Percentiles rank a stretch among this genome's conserved stretches.
Evolutionary conservation across 140 eudicot species (phyloP).

Genomic region (Oenanthe javanica): DNA sequence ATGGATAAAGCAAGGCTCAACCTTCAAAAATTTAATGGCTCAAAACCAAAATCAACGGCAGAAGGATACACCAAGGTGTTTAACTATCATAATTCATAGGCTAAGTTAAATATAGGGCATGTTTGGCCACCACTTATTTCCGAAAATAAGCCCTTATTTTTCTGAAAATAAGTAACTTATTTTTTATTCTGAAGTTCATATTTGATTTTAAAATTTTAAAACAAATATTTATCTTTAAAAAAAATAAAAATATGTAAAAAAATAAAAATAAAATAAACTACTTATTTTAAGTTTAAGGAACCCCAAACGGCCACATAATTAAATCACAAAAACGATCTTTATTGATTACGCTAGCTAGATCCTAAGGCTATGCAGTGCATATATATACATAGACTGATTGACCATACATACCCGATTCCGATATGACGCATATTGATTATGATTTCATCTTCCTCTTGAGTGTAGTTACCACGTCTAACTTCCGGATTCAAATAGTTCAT

Average conservation of each 20-base stretch:
- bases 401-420: not conserved
- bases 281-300: too few relatives aligned
- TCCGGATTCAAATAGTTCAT: slow-evolving; percentile 7
- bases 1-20: not conserved
- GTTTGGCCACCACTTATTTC: too few relatives aligned
- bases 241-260: too few relatives aligned
- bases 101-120: not conserved
- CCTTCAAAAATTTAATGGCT: not conserved
- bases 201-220: too few relatives aligned
- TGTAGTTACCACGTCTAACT: slow-evolving; percentile 6
- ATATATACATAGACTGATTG: not conserved
- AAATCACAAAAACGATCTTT: not conserved
- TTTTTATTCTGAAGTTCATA: too few relatives aligned
- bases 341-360: not conserved
- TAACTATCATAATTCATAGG: not conserved
- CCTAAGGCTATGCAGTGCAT: not conserved
- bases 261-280: too few relatives aligned
- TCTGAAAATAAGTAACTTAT: too few relatives aligned
- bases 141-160: too few relatives aligned
- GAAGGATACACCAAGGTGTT: not conserved
- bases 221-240: too few relatives aligned
- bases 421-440: not conserved
- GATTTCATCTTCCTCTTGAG: slow-evolving; percentile 3
- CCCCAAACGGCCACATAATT: not conserved
- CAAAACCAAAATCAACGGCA: not conserved